Evolutionary conservation across 148 eudicot genomes (phyloP).

Genomic region (Cornus suecica): DNA sequence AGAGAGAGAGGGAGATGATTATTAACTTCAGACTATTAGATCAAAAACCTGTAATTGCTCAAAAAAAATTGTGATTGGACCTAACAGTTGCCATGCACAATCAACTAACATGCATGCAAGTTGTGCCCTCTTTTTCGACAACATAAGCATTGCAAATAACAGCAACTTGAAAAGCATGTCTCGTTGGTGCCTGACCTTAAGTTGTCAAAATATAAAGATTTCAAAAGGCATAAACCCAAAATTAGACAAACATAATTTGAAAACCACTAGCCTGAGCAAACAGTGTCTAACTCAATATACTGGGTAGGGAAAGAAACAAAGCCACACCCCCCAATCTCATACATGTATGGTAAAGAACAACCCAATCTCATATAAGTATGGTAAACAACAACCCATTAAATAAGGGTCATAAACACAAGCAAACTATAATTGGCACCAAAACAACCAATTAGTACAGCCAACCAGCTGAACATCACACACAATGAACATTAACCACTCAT

Average conservation of each 20-base stretch:
- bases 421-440: background rate
- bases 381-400: background rate
- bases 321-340: background rate
- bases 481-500: background rate
- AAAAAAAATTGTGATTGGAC: background rate
- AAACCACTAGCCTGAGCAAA: background rate
- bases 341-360: background rate
- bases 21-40: background rate
- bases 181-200: background rate
- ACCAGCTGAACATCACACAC: background rate
- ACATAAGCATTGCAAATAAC: background rate
- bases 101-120: too few species aligned
- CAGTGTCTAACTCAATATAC: background rate
- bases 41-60: background rate
- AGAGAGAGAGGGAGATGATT: background rate
- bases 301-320: background rate
- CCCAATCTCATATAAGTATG: background rate
- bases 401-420: background rate
- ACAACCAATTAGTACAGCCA: background rate
- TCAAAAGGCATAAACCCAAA: background rate
- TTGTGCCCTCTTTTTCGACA: background rate
- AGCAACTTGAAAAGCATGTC: background rate
- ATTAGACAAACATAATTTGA: background rate
- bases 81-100: too few species aligned
- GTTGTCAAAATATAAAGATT: background rate